Conservation (phyloP, 23 red algal genomes). For the Gracilaria domingensis region DNA sequence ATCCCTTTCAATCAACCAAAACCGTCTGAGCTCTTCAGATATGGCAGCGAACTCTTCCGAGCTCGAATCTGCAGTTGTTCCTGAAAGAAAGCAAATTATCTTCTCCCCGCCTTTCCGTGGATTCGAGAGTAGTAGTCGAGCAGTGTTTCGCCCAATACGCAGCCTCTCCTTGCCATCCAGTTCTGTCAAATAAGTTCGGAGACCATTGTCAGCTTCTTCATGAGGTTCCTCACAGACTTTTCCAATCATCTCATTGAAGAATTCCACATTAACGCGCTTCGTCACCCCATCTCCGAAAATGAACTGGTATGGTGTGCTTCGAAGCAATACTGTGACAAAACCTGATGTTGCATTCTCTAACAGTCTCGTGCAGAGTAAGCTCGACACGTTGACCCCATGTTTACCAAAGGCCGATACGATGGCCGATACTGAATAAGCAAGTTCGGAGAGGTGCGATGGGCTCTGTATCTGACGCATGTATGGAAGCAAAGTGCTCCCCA, state of each 20-base stretch:
- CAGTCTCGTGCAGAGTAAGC: background rate
- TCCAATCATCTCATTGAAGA: background rate
- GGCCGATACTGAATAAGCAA: conserved; percentile 8
- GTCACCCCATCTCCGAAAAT: conserved; percentile 20
- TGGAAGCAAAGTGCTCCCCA: background rate
- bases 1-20: background rate
- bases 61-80: background rate
- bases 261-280: background rate
- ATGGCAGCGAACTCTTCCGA: conserved; percentile 1
- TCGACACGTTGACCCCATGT: background rate
- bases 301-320: background rate
- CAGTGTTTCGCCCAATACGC: background rate
- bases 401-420: background rate
- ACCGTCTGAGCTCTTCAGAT: conserved; percentile 2
- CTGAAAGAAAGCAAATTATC: background rate
- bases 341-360: background rate
- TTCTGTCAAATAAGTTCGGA: background rate
- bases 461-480: background rate
- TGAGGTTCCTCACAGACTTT: background rate
- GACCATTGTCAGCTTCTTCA: conserved; percentile 1
- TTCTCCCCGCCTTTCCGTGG: background rate
- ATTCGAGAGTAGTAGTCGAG: background rate
- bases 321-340: background rate
- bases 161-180: background rate
- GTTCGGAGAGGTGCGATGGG: background rate